Evolutionary conservation across 495 filamentous ascomycete genomes (phyloP).

Genomic region (Cercophora scortea): DNA sequence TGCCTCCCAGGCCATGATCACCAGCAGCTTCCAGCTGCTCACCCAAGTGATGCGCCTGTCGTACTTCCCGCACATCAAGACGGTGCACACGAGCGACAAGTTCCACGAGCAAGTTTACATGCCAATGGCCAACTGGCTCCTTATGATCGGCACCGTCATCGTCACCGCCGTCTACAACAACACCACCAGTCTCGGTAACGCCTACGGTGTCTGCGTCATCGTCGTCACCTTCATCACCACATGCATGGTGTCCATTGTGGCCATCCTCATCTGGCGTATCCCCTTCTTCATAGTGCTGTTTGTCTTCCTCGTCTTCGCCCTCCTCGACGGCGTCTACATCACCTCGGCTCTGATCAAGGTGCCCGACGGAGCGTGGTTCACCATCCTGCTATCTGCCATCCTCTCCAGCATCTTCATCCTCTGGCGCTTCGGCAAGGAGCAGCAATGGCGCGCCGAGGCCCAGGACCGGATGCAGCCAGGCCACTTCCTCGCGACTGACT

Average conservation of each 20-base stretch:
- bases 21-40: slow-evolving; percentile 57
- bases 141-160: slow-evolving; percentile 65
- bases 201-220: slow-evolving; percentile 58
- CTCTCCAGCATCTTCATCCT: slow-evolving; percentile 55
- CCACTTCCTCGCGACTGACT: slow-evolving; percentile 24
- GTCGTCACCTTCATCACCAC: slow-evolving; percentile 72
- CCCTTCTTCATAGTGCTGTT: slow-evolving; percentile 47
- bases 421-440: slow-evolving; percentile 69
- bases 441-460: slow-evolving; percentile 61
- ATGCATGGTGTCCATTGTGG: slow-evolving; percentile 57
- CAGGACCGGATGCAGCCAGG: slow-evolving; percentile 45
- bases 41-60: slow-evolving; percentile 65
- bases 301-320: slow-evolving; percentile 52
- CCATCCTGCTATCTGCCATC: slow-evolving; percentile 50
- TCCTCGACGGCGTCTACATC: slow-evolving; percentile 56
- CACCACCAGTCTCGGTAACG: slow-evolving; percentile 44
- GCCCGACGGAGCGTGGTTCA: slow-evolving; percentile 69
- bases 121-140: slow-evolving; percentile 62
- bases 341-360: slow-evolving; percentile 61
- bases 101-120: slow-evolving; percentile 70
- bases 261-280: slow-evolving; percentile 59
- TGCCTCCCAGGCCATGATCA: slow-evolving; percentile 70
- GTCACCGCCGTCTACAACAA: slow-evolving; percentile 68
- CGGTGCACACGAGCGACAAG: slow-evolving; percentile 54
- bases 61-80: slow-evolving; percentile 68